Conservation (phyloP, 1,284 basidiomycete genomes). For the Coriolopsis trogii region DNA sequence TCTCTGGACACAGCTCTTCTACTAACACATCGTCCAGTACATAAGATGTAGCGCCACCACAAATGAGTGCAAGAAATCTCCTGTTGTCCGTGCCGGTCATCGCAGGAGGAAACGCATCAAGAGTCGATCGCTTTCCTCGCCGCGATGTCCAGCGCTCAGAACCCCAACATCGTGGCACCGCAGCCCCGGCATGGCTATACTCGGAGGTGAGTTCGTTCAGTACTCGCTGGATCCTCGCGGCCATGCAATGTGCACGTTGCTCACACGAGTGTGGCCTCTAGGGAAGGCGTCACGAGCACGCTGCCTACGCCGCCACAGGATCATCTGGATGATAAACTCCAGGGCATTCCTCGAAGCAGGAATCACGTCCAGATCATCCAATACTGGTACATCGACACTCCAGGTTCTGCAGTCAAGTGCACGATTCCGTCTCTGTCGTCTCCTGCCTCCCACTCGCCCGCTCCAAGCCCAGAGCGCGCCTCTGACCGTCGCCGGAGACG, state of each 20-base stretch:
- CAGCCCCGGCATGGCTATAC: too few relatives aligned
- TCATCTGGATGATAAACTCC: background rate
- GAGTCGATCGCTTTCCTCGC: background rate
- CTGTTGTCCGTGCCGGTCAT: background rate
- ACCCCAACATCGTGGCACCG: too few relatives aligned
- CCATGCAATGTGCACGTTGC: too few relatives aligned
- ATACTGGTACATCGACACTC: background rate
- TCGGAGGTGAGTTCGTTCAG: too few relatives aligned
- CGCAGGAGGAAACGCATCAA: too few relatives aligned
- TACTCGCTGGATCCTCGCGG: too few relatives aligned
- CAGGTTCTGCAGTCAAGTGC: background rate
- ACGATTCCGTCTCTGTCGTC: too few relatives aligned
- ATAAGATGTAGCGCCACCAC: background rate
- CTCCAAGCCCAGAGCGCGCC: too few relatives aligned
- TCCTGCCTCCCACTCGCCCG: too few relatives aligned
- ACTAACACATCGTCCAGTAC: background rate
- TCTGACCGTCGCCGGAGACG: too few relatives aligned
- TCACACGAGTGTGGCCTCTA: constrained; percentile 3
- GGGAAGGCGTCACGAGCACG: background rate
- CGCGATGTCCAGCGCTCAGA: background rate
- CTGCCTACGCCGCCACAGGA: constrained; percentile 1
- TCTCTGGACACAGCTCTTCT: constrained; percentile 1
- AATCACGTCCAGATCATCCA: background rate
- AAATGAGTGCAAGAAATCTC: background rate
- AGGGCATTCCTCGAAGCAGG: background rate